Evolutionary conservation across 352 stramenopile genomes (phyloP), one percentile per base, ranked within the genome.

Genomic region (Labyrinthula sp.): DNA sequence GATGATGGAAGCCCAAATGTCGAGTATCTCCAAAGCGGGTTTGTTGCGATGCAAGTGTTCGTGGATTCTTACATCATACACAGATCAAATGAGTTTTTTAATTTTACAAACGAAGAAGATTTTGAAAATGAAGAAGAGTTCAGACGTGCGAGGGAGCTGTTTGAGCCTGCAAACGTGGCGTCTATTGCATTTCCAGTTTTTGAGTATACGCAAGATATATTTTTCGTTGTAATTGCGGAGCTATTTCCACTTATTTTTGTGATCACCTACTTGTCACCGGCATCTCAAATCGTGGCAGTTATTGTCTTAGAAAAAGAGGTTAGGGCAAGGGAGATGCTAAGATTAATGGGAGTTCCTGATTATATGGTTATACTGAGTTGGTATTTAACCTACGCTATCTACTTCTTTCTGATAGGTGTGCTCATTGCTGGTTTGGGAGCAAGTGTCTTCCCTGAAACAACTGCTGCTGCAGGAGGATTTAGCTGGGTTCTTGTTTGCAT

Each of bases 301-400:
- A n/a, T 59, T 3, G 48, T 58, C 14, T 14, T 31, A n/a, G 48
- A 58, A 28, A 58, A 63, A 18, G 55, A 61, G 54, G 58, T 31
- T 0, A 22, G 43, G 9, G 50, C 59, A 10, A 5, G 4, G 7
- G 55, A 61, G 43, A 46, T 47, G 24, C 56, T 61, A 8, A 30
- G 33, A 12, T 62, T 61, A 4, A 61, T 61, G 54, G 55, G 55
- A 24, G 31, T 61, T 2, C 30, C 0, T 3, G 15, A 49, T 10
- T 17, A 2, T 0, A 6, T 2, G 12, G 29, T 61, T 21, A 24
- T 35, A n/a, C 3, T 17, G 6, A 21, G 39, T 5, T 61, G 55
- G 55, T 63, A 34, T 27, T 31, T 61, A 17, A 63, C 27, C 4
- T 61, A 63, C 54, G 14, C 14, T 4, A 14, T 59, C 10, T 2